Evolutionary conservation across 805 yeast genomes (phyloP), one percentile per base, ranked within the genome.

Genomic region (Wickerhamiella azymoides): DNA sequence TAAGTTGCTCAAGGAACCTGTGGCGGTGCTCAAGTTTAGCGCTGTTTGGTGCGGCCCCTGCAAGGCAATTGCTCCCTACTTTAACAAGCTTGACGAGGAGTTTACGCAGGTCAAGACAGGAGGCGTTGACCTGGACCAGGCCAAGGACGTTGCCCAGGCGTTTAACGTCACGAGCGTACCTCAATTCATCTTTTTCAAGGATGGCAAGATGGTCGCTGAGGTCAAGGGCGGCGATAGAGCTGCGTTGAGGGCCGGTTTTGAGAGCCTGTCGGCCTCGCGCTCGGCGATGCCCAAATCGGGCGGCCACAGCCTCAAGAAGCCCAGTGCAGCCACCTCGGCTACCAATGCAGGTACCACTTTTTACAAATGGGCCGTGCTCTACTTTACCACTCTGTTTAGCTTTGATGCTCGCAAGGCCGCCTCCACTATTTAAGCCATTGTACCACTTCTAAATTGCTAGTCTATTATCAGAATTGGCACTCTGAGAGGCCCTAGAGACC

Each of bases 41-140:
- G 96, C 96, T 56, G 75, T 82, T 47, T 88, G 96, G 95, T 88
- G 96, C 67, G 95, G 95, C 55, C 97, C 98, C 47, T 92, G 98
- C 72, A 84, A 85, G 72, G 84, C 84, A 78, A 81, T 92, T 67
- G 88, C 96, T 47, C 98, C 98, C 57, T 68, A 82, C 68, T 70
- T 89, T 55, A 95, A 88, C 62, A 80, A 81, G 65, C 80, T 88
- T 60, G 70, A 86, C 37, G 64, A 66, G 40, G 73, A 75, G 61
- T 58, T 49, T 57, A 51, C 58, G 35, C 59, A 58, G 39, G 84
- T 81, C 52, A 73, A 70, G 54, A 84, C 88, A 71, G 74, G 74
- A 72, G 86, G 88, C 71, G 77, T 92, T 41, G 97, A 92, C 61
- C 94, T 88, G 52, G 98, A 92, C 61, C 77, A 77, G 63, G 69